Conservation (phyloP, 106 monocot species). For the Dendrobium huoshanense region DNA sequence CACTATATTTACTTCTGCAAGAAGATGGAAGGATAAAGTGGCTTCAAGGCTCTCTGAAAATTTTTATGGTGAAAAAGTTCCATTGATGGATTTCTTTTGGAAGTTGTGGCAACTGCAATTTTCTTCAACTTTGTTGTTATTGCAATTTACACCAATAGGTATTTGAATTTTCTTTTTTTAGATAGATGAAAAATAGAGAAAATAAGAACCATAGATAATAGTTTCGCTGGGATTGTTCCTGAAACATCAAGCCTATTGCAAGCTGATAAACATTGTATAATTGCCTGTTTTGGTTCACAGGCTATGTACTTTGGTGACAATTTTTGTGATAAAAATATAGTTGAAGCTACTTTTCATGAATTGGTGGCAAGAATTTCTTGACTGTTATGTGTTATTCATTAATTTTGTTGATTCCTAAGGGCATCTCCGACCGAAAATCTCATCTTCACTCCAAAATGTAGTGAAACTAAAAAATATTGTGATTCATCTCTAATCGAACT, state of each 20-base stretch:
- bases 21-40: conserved; percentile 35
- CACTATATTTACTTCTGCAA: conserved; percentile 84
- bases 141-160: background rate
- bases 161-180: background rate
- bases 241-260: background rate
- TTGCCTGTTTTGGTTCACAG: background rate
- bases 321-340: too few relatives aligned
- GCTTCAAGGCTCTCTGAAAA: background rate
- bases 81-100: background rate
- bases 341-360: too few relatives aligned
- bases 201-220: background rate
- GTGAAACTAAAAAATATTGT: too few relatives aligned
- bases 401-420: too few relatives aligned
- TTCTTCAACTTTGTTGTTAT: background rate
- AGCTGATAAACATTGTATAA: background rate
- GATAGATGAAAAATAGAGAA: background rate
- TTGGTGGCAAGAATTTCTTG: too few relatives aligned
- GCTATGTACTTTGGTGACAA: background rate
- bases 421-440: too few relatives aligned
- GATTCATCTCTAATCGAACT: too few relatives aligned
- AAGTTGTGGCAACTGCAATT: background rate
- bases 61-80: background rate
- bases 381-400: too few relatives aligned
- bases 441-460: too few relatives aligned
- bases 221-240: background rate